Evolutionary conservation across 176 grass and related monocot species (phyloP).

Genomic region (Eleusine indica): DNA sequence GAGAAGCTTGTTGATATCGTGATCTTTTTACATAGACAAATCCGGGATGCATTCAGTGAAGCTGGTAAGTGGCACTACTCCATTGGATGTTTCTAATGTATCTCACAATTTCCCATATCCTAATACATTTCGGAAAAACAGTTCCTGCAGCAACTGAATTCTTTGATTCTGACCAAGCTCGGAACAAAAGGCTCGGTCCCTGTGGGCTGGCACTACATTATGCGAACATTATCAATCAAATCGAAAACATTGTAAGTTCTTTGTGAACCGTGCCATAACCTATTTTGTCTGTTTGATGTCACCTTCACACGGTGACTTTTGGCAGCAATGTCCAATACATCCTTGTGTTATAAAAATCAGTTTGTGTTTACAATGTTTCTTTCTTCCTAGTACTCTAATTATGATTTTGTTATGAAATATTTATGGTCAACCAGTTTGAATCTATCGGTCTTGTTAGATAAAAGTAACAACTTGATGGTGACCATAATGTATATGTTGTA

Average conservation of each 20-base stretch:
- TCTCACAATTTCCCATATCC: conserved; percentile 16
- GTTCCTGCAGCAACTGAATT: conserved; percentile 45
- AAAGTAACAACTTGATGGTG: not conserved
- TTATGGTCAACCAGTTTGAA: not conserved
- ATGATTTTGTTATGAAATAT: conserved; percentile 1
- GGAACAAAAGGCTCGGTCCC: conserved; percentile 60
- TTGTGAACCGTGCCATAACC: not conserved
- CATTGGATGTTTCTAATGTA: not conserved
- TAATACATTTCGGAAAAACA: not conserved
- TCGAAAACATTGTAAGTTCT: conserved; percentile 96
- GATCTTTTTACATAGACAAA: conserved; percentile 74
- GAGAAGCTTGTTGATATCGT: conserved; percentile 96
- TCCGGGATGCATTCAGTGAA: conserved; percentile 63
- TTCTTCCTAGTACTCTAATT: not conserved
- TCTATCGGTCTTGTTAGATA: not conserved
- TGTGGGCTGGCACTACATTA: conserved; percentile 96
- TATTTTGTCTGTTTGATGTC: not conserved
- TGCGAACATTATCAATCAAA: conserved; percentile 97
- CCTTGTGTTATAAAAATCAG: not conserved
- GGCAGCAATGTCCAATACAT: not conserved
- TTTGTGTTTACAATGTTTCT: not conserved
- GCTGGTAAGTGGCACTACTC: conserved; percentile 38
- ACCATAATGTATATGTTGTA: not conserved
- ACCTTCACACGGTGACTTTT: not conserved
- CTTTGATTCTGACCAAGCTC: conserved; percentile 42